These are phyloP conservation scores for Zygnema cylindricum DNA, from an alignment of 139 green algal species.

Conservation along the genomic window DNA sequence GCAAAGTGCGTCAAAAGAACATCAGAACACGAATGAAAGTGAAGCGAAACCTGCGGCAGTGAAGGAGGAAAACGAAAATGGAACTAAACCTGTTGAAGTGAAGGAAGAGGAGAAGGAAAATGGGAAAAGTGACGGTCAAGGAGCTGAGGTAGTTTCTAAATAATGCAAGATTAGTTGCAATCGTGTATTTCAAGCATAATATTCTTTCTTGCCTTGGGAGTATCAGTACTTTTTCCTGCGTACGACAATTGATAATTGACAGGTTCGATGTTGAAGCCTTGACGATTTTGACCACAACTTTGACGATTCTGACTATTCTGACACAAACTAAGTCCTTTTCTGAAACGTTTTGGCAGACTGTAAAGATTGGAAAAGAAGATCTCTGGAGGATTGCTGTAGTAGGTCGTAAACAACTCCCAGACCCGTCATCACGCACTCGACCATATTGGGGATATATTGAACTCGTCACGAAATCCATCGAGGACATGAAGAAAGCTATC, in stretches of 20 bases:
- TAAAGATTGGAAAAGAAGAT: neutral
- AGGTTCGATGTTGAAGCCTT: too few species aligned
- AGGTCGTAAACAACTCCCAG: conserved; percentile 23
- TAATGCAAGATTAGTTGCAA: too few species aligned
- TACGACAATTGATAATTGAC: too few species aligned
- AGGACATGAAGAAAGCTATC: neutral
- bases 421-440: neutral
- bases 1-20: too few species aligned
- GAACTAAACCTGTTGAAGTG: neutral
- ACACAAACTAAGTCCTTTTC: too few species aligned
- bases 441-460: conserved; percentile 52
- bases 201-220: too few species aligned
- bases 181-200: too few species aligned
- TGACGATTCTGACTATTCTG: too few species aligned
- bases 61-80: neutral
- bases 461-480: conserved; percentile 36
- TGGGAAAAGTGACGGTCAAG: neutral
- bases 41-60: neutral
- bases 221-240: too few species aligned
- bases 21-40: too few species aligned
- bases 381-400: conserved; percentile 17
- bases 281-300: too few species aligned
- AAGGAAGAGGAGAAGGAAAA: neutral
- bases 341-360: neutral
- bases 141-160: neutral